Base-by-base conservation (phyloP, 2,329 filamentous ascomycete genomes). In the Alternaria longipes region DNA sequence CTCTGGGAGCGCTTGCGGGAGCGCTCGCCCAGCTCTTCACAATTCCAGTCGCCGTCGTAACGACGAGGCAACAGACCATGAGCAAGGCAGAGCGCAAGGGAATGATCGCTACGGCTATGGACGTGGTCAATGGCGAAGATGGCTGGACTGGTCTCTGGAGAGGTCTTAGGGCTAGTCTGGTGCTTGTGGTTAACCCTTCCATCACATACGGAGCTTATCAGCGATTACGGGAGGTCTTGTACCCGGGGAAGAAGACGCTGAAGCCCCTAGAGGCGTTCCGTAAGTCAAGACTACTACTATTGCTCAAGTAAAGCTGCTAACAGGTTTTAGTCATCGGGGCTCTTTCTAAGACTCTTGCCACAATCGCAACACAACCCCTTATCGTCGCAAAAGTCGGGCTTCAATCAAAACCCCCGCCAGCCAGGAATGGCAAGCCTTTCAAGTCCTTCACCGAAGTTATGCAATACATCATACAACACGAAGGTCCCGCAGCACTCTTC, bases 141-240 rank as follows among this genome's bases (percentile, higher is more conserved):
- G 95, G 95, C 32, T 89, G 91, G 77, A 87, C 86, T 22, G 95
- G 95, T 14, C 85, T 99, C 44, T 99, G 95, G 95, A 90, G 94
- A 79, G 95, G 95, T 8, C 81, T 99, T 70, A 97, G 97, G 82
- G 95, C 95, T 56, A 97, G 94, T 79, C 85, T 99, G 76, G 94
- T 99, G 30, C 86, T 99, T 60, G 94, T 98, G 11, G 88, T 98
- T 63, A 99, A 99, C 78, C 95, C 95, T 11, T 92, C 94, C 47
- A 99, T 99, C 78, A 99, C 95, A 47, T 99, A 99, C 73, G 95
- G 95, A 54, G 93, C 94, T 55, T 99, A 98, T 75, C 94, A 99
- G 82, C 88, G 94, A 68, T 82, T 98, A 68, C 91, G 91, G 80
- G 89, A 90, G 36, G 71, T 87, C 9, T 71, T 97, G 26, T 98